Evolutionary conservation across 768 basidiomycete species (phyloP), one percentile per base, ranked within the genome.

Genomic region (Leccinum variicolor): DNA sequence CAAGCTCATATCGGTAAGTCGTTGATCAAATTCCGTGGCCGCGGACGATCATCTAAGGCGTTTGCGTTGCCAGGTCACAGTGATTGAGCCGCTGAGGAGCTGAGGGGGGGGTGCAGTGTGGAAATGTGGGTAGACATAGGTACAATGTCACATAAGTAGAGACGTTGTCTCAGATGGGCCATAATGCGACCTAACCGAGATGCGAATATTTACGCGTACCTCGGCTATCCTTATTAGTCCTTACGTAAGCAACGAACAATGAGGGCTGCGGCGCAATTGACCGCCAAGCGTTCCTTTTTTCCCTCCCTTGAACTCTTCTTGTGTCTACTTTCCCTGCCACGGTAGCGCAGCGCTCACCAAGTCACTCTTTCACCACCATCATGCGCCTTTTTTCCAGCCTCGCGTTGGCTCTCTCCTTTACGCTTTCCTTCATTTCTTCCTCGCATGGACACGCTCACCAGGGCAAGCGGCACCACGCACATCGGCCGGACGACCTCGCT

Each of bases 1-100:
- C 68, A 98, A 98, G 73, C 86, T 89, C 61, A 72, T 90, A 54
- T 83, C 90, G 64, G 90, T 90, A 65, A 71, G 87, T 71, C 10
- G 14, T 53, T 14, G 19, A 9, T 15, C 19, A 14, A 33, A 6
- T 34, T 4, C 19, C 46, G 46, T 26, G 21, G 5, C 3, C 11
- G 13, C 11, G 25, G 19, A 55, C 26, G 25, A 25, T 19, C 25
- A 25, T 45, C 61, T 66, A 4, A 62, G 36, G 28, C 11, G 1
- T 52, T 48, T 34, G 17, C 7, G 13, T 3, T 13, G 19, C 19
- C 58, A 87, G 84, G 73, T 81, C 29, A 82, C 77, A n/a, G 77
- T 83, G 54, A 68, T 87, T 39, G 77, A 82, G n/a, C 83, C 83
- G 33, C 80, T 82, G 8, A 72, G 81, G 48, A 83, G 67, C 82